phyloP scores from a whole-genome alignment of 2,329 filamentous ascomycete genomes.

The Arthrinium phaeospermum region DNA sequence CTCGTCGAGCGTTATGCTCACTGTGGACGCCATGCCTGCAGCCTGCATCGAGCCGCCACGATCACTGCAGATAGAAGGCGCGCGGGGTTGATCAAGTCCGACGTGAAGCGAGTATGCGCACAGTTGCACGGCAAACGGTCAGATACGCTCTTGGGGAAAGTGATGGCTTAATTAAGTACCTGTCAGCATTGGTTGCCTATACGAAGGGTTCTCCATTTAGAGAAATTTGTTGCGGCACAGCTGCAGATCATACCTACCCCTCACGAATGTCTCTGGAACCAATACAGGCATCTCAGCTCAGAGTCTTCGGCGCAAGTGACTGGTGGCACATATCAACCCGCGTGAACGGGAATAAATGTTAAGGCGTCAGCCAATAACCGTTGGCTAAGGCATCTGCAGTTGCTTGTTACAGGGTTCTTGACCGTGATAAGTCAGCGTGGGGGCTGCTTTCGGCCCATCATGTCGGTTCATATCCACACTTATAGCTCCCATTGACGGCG shows the following conservation, averaged over 20 bases:
- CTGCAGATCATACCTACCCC: not conserved
- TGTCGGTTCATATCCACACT: not conserved
- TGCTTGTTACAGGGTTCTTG: not conserved
- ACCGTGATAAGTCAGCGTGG: not conserved
- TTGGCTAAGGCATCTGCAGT: not conserved
- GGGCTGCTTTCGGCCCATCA: not conserved
- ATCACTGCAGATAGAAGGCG: not conserved
- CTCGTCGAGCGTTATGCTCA: not conserved
- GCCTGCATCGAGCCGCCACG: not conserved
- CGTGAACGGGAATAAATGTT: not conserved
- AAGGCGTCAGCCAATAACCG: not conserved
- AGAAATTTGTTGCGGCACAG: not conserved
- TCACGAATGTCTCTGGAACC: not conserved
- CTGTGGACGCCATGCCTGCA: not conserved
- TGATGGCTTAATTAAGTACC: not conserved
- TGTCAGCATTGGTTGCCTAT: not conserved
- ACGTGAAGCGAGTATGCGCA: not conserved
- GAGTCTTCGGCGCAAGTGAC: not conserved
- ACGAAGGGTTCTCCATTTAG: not conserved
- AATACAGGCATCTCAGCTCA: not conserved
- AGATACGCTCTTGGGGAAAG: not conserved
- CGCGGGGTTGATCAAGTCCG: not conserved
- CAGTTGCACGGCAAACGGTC: not conserved
- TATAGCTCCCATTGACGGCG: too few relatives aligned
- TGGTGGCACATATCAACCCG: not conserved